phyloP scores from a whole-genome alignment of 805 yeast species.

The Scheffersomyces ergatensis region DNA sequence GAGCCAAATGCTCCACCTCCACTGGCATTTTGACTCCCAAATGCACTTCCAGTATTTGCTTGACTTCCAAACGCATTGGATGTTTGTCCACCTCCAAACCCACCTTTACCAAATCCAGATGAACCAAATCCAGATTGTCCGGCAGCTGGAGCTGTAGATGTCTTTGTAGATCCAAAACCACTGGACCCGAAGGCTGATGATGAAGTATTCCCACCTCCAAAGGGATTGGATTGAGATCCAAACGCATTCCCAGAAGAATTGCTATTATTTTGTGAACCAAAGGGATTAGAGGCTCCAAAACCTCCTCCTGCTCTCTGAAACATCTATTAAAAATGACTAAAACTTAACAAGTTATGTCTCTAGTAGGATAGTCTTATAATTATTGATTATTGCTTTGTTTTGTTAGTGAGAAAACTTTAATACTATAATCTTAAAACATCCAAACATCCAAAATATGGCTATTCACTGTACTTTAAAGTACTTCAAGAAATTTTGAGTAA shows the following conservation, averaged over 20 bases:
- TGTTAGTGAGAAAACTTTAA: too few relatives aligned
- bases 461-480: too few relatives aligned
- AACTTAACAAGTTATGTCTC: too few relatives aligned
- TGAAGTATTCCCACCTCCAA: slow-evolving; percentile 6
- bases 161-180: slow-evolving; percentile 4
- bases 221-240: slow-evolving; percentile 8
- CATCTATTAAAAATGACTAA: too few relatives aligned
- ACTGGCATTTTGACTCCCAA: slow-evolving; percentile 8
- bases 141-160: background rate
- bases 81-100: slow-evolving; percentile 2
- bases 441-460: too few relatives aligned
- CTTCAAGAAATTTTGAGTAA: too few relatives aligned
- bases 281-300: slow-evolving; percentile 9
- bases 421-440: too few relatives aligned
- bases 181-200: slow-evolving; percentile 11
- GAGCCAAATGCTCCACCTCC: slow-evolving; percentile 7
- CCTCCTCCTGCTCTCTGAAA: slow-evolving; percentile 7
- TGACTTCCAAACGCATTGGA: slow-evolving; percentile 8
- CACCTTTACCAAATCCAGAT: slow-evolving; percentile 9
- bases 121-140: slow-evolving; percentile 11
- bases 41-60: slow-evolving; percentile 6
- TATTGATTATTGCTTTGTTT: too few relatives aligned
- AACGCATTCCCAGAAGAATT: slow-evolving; percentile 8
- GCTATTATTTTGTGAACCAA: background rate
- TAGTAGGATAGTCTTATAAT: too few relatives aligned